These are phyloP conservation scores for Parasitella parasitica DNA, from an alignment of 371 early-diverging fungal genomes.

Conservation along the genomic window DNA sequence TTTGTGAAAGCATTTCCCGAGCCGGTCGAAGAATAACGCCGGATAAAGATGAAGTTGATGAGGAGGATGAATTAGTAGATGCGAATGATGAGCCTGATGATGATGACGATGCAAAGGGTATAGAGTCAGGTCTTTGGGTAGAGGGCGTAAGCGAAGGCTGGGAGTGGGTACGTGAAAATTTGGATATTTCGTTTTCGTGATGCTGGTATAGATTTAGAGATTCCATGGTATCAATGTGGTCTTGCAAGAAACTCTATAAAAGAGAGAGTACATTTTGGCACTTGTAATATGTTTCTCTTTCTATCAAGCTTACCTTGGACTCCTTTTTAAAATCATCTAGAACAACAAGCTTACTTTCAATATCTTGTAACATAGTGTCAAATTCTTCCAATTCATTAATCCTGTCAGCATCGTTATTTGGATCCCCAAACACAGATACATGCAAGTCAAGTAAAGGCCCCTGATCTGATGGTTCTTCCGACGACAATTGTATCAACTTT, in stretches of 20 bases:
- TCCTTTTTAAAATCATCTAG: conserved; percentile 3
- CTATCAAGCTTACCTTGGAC: not conserved
- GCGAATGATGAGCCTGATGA: not conserved
- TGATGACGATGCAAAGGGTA: not conserved
- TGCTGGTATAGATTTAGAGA: conserved; percentile 4
- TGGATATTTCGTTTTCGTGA: not conserved
- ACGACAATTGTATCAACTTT: conserved; percentile 12
- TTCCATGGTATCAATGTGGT: conserved; percentile 8
- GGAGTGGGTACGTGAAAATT: conserved; percentile 2
- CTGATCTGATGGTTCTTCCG: not conserved
- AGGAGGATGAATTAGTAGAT: not conserved
- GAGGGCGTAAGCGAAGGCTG: not conserved
- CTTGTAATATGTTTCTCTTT: no score
- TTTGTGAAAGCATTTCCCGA: not conserved
- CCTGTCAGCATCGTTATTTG: conserved; percentile 11
- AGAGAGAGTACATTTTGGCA: not conserved
- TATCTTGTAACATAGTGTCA: not conserved
- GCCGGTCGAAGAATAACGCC: not conserved
- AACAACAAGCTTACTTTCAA: conserved; percentile 2
- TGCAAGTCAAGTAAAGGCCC: conserved; percentile 37
- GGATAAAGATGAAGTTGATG: not conserved
- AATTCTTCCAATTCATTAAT: not conserved
- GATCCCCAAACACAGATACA: conserved; percentile 32
- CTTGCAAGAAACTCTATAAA: conserved; percentile 13
- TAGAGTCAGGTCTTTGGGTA: not conserved